These are phyloP conservation scores for Yamadazyma conglobata DNA, from an alignment of 1,139 yeast genomes.

Conservation along the genomic window DNA sequence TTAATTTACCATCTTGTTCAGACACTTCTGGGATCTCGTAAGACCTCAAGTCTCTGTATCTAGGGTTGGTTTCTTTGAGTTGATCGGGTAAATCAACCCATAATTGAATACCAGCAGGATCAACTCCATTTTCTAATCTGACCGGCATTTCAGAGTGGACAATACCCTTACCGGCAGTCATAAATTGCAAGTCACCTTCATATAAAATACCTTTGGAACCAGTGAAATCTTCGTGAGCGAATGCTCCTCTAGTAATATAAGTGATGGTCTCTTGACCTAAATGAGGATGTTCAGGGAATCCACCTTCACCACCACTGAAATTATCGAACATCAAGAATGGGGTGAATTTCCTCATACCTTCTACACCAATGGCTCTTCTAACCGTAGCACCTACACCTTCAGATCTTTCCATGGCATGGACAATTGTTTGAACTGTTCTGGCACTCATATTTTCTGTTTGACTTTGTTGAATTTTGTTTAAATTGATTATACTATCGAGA, in stretches of 20 bases:
- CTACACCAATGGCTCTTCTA: constrained; percentile 75
- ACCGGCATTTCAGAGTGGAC: constrained; percentile 90
- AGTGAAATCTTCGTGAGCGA: constrained; percentile 91
- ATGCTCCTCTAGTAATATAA: constrained; percentile 64
- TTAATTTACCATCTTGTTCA: constrained; percentile 63
- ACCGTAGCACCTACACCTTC: constrained; percentile 91
- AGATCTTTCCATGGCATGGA: constrained; percentile 68
- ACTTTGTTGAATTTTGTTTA: background rate
- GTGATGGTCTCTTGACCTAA: constrained; percentile 90
- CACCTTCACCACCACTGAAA: constrained; percentile 56
- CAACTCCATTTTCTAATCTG: constrained; percentile 50
- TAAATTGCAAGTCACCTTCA: constrained; percentile 88
- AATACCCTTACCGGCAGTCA: constrained; percentile 92
- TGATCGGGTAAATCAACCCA: constrained; percentile 88
- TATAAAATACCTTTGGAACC: constrained; percentile 75
- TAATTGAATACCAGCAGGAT: constrained; percentile 73
- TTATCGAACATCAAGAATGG: constrained; percentile 88
- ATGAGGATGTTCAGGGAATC: constrained; percentile 93
- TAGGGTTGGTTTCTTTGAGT: constrained; percentile 66
- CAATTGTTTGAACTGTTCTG: constrained; percentile 57
- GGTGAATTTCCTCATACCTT: constrained; percentile 64
- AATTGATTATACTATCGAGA: background rate
- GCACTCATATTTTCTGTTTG: constrained; percentile 10
- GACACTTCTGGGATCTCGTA: constrained; percentile 66
- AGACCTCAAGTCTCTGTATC: constrained; percentile 74